phyloP scores from a whole-genome alignment of 2,329 filamentous ascomycete species.

The Aspergillus terreus region DNA sequence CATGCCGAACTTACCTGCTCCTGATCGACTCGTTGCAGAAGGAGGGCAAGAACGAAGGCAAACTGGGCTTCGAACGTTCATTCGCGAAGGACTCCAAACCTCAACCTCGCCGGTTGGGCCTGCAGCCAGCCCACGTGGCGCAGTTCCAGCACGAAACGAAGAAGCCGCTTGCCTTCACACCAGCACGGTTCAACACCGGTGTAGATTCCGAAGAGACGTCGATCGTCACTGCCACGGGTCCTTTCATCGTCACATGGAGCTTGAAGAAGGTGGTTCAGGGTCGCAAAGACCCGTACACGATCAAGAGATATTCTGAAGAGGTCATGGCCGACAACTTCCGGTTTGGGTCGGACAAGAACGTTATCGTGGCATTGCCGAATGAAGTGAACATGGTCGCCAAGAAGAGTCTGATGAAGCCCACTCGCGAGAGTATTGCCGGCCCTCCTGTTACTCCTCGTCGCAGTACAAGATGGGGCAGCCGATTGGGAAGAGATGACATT shows the following conservation, averaged over 20 bases:
- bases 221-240: constrained; percentile 93
- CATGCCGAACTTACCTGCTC: constrained; percentile 88
- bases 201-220: constrained; percentile 78
- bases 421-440: constrained; percentile 81
- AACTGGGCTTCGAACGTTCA: constrained; percentile 92
- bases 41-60: constrained; percentile 91
- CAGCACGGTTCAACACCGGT: constrained; percentile 90
- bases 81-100: constrained; percentile 93
- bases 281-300: constrained; percentile 83
- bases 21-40: constrained; percentile 90
- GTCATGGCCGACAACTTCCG: constrained; percentile 99
- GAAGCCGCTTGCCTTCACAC: constrained; percentile 78
- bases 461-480: constrained; percentile 31
- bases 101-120: constrained; percentile 80
- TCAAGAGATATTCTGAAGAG: constrained; percentile 92
- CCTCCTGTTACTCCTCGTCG: constrained; percentile 48
- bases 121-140: constrained; percentile 88
- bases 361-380: constrained; percentile 93
- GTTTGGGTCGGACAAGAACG: constrained; percentile 94
- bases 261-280: constrained; percentile 82
- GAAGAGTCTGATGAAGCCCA: constrained; percentile 78
- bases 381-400: constrained; percentile 98
- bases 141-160: constrained; percentile 98
- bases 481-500: constrained; percentile 74
- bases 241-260: constrained; percentile 95